Evolutionary conservation across 306 rosid genomes (phyloP), one percentile per base, ranked within the genome.

Genomic region (Trifolium subterraneum): DNA sequence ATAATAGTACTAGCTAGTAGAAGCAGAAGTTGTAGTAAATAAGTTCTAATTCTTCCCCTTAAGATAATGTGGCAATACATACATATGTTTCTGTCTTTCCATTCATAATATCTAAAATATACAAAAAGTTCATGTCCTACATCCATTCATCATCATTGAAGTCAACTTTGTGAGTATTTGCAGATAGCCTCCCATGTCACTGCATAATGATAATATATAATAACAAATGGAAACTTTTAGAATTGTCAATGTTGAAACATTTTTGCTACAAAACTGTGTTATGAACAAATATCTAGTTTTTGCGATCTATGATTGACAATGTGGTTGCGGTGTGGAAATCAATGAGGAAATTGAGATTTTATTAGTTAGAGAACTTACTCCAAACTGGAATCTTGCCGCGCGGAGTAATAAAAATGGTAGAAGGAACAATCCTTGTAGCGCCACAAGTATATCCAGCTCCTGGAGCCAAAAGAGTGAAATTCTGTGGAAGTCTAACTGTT

Each of bases 181-280:
- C 98, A 94, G 63, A 95, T 91, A 76, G 90, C 98, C 41, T 94
- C 91, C 98, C 98, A 91, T 64, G 98, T 91, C 98, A 94, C 98
- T 94, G 89, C 81, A 84, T 63, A 36, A 45, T 52, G 72, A 27
- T 14, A 14, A 27, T 8, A 59, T 4, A 5, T 5, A 10, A 50
- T 8, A 54, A 29, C 38, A 56, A 61, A 51, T 64, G 16, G 39
- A 64, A 52, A 72, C 50, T 42, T 20, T 7, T 1, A 67, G 63
- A 58, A 55, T 20, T 50, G 23, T 16, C 56, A 16, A 50, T 50
- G 23, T n/a, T 2, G 23, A 50, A 16, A 50, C 48, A 55, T 10
- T 55, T 33, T 55, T 55, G 62, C 23, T 20, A 55, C 2, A 55
- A 22, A 12, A 33, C 0, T 7, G 31, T 8, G 7, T 10, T 20